Evolutionary conservation across 305 asterid genomes (phyloP).

Genomic region (Coffea humblotiana): DNA sequence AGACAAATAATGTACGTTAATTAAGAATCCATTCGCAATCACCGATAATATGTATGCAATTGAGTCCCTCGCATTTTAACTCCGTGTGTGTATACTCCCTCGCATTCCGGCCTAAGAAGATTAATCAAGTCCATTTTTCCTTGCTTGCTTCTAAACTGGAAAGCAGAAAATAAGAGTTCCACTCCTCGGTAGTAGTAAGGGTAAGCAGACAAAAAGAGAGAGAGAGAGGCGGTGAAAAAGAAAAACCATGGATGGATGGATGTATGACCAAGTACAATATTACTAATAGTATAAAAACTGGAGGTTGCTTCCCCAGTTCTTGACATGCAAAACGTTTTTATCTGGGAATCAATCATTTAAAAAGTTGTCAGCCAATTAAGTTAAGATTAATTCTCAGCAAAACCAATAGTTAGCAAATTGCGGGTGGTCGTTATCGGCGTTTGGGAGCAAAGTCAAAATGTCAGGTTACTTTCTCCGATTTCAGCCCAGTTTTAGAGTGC

Average conservation of each 20-base stretch:
- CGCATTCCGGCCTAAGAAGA: background rate
- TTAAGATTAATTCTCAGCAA: background rate
- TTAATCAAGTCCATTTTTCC: background rate
- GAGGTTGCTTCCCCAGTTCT: no score
- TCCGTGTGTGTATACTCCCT: no score
- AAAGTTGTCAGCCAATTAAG: background rate
- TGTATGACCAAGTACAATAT: no score
- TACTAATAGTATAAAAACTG: no score
- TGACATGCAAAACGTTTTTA: background rate
- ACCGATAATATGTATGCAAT: background rate
- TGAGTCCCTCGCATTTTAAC: background rate
- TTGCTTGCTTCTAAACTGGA: background rate
- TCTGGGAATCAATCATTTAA: background rate
- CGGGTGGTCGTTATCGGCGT: background rate
- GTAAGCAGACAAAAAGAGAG: no score
- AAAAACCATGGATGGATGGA: no score
- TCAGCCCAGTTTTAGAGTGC: background rate
- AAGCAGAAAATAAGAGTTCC: no score
- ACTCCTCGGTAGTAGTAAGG: no score
- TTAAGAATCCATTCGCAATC: no score
- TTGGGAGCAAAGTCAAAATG: conserved; percentile 13
- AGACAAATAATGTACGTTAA: no score
- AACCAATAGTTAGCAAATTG: background rate
- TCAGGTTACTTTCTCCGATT: conserved; percentile 4
- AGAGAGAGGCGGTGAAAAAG: no score